Base-by-base conservation (phyloP, 345 rosid genomes). In the Clausena lansium region DNA sequence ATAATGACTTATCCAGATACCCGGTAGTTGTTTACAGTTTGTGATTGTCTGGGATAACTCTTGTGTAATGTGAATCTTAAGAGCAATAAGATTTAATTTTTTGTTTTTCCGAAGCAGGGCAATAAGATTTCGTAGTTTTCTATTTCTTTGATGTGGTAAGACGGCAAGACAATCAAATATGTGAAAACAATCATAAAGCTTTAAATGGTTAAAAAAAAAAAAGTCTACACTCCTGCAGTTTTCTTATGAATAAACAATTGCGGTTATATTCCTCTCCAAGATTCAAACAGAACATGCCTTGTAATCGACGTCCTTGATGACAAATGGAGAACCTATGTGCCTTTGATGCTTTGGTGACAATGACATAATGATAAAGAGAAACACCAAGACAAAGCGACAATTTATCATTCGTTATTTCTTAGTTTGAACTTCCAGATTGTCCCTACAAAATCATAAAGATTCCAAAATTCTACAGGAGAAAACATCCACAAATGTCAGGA, bases 301-400 rank as follows among this genome's bases (percentile, higher is more conserved):
- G 36, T 22, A 4, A 36, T 39, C 45, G 25, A 55, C 32, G 50
- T 24, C 25, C 8, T 47, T 20, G 54, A 70, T 77, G 83, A 70
- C 85, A 76, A 67, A 68, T 83, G 83, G 83, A 79, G 75, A 67
- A 64, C 20, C 50, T 28, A 22, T 20, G 32, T 50, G 14, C 10
- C 36, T 38, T 24, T 59, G 24, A 69, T 9, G 9, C 35, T 52
- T 50, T n/a, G 63, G 1, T 55, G 63, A 67, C 54, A 47, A 1
- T 63, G 63, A 67, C 54, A 58, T 13, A 45, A 7, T 63, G 63
- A 25, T 19, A 64, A 38, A 65, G 24, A 64, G 45, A 32, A 52
- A 75, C 11, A 32, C 2, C 4, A 2, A 64, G 71, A 50, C 38
- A 47, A 1, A 50, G 22, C 39, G 32, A 62, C 61, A 54, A 1